Evolutionary conservation across 73 alveolate genomes (phyloP), one percentile per base, ranked within the genome.

Genomic region (Symbiodinium pilosum): DNA sequence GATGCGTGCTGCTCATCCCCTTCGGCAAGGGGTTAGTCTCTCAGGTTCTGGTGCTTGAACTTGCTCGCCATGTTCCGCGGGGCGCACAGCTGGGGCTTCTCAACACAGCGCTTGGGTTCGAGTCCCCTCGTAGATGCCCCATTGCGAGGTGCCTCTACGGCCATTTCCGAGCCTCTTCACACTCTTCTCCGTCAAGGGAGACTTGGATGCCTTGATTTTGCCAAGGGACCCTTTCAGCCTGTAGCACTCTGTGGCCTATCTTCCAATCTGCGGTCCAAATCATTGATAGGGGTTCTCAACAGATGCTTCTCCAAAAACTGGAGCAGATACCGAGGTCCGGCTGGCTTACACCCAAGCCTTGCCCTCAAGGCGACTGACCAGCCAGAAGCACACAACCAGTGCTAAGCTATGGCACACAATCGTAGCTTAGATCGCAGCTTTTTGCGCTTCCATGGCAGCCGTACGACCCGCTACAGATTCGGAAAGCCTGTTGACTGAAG

Each of bases 151-250:
- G 89, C 47, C n/a, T 34, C 39, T 28, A 9, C 51, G 18, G 87
- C 9, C 32, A 24, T 30, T 6, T 43, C 32, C n/a, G 1, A n/a
- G 4, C n/a, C n/a, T n/a, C n/a, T n/a, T n/a, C n/a, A n/a, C n/a
- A n/a, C n/a, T n/a, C n/a, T n/a, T n/a, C 40, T 18, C 38, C 8
- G 14, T 39, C 39, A 39, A 20, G 30, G 73, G 36, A 21, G 30
- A 24, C 42, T 16, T 16, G 40, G 64, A 42, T 16, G 14, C 28
- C 5, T 51, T 16, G 32, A 52, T 75, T 16, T 81, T 21, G 26
- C 47, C 94, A 54, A 56, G 38, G 20, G 84, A 75, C n/a, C 95
- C 20, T 39, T 86, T 51, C 2, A 87, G 54, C 2, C 86, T 44
- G 7, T 86, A 18, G 38, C 64, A 87, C 40, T 87, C 86, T 6